Evolutionary conservation across 306 rosid species (phyloP).

Genomic region (Quercus suber): DNA sequence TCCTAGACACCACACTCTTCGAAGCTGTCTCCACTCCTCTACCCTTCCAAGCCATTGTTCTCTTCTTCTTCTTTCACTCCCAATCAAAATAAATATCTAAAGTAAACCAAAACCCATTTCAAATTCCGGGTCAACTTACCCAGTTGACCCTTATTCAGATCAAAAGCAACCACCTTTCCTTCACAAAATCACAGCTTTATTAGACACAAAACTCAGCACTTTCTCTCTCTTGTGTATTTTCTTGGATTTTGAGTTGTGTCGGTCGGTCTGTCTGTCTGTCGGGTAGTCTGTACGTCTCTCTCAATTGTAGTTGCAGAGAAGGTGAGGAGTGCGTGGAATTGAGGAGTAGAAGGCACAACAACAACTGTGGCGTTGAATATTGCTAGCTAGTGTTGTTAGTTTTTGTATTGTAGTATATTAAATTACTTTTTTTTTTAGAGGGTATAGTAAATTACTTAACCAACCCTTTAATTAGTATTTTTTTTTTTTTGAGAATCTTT

Average conservation of each 20-base stretch:
- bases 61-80: neutral
- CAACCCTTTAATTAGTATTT: neutral
- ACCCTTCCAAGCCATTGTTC: slow-evolving; percentile 42
- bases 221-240: neutral
- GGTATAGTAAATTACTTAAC: neutral
- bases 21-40: slow-evolving; percentile 43
- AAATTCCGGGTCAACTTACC: slow-evolving; percentile 27
- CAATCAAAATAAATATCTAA: slow-evolving; percentile 12
- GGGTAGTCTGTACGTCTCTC: neutral
- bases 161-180: neutral
- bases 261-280: neutral
- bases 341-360: neutral
- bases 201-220: neutral
- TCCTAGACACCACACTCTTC: slow-evolving; percentile 38
- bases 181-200: neutral
- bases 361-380: neutral
- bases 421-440: too few species aligned
- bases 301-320: slow-evolving; percentile 8
- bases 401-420: too few species aligned
- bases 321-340: neutral
- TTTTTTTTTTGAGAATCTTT: neutral
- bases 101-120: slow-evolving; percentile 26
- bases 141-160: slow-evolving; percentile 26
- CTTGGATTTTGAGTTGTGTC: neutral
- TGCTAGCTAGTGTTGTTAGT: neutral